Percentiles rank a stretch among this genome's conserved stretches.
phyloP scores from a whole-genome alignment of 768 basidiomycete species.

The Candolleomyces efflorescens region DNA sequence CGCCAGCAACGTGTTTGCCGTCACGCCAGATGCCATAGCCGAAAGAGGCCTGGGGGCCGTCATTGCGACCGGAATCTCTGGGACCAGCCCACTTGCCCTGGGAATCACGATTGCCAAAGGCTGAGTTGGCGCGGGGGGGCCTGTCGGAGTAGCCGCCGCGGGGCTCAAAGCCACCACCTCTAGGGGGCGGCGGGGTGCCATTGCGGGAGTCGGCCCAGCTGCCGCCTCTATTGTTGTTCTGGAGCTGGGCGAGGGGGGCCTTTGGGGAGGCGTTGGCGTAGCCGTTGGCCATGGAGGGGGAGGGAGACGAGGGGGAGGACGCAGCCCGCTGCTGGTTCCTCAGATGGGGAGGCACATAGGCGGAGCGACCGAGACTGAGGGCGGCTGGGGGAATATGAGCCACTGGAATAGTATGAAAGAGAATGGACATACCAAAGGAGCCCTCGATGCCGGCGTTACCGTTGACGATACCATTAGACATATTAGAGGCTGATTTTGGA shows the following conservation, averaged over 20 bases:
- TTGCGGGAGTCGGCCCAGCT: constrained; percentile 74
- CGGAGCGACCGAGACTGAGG: constrained; percentile 74
- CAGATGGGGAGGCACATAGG: constrained; percentile 88
- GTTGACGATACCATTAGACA: constrained; percentile 92
- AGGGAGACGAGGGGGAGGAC: constrained; percentile 63
- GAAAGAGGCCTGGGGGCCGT: constrained; percentile 24
- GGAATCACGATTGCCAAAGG: constrained; percentile 9
- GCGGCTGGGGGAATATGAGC: constrained; percentile 42
- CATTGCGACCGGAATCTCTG: constrained; percentile 37
- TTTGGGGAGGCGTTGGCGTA: constrained; percentile 26
- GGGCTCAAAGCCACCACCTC: constrained; percentile 38
- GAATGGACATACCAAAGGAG: constrained; percentile 57
- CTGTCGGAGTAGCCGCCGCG: constrained; percentile 36
- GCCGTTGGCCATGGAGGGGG: constrained; percentile 50
- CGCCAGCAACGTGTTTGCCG: constrained; percentile 80
- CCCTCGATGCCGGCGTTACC: constrained; percentile 66
- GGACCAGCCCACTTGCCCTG: constrained; percentile 9
- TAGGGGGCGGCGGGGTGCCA: constrained; percentile 55
- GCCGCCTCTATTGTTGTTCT: constrained; percentile 36
- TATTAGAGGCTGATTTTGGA: constrained; percentile 36
- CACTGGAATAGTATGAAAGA: constrained; percentile 8
- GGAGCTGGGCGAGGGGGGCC: constrained; percentile 13
- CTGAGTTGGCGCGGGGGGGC: constrained; percentile 34
- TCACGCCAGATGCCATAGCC: constrained; percentile 85
- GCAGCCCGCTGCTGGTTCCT: constrained; percentile 85